A percentile compares a stretch with the other conserved stretches of the same genome.
These are phyloP conservation scores for Xerocomus amazonicus DNA, from an alignment of 1,284 basidiomycete species.

Conservation along the genomic window DNA sequence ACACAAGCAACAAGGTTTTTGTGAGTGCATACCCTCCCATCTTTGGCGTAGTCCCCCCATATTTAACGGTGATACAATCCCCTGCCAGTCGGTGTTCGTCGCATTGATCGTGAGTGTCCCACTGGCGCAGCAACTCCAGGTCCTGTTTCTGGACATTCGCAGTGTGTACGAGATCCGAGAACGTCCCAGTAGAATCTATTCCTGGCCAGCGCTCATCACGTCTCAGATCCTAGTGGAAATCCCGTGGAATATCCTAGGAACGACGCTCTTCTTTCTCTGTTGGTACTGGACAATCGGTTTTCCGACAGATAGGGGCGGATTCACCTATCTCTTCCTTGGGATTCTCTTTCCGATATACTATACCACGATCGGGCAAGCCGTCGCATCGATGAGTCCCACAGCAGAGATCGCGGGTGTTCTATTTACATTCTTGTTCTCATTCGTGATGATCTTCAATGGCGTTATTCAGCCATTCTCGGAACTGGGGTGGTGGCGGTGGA, in stretches of 20 bases:
- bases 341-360: conserved; percentile 52
- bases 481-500: conserved; percentile 82
- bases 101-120: conserved; percentile 27
- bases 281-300: conserved; percentile 73
- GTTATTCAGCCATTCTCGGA: conserved; percentile 60
- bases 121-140: conserved; percentile 31
- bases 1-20: conserved; percentile 83
- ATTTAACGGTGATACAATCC: background rate
- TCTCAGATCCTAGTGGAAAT: conserved; percentile 62
- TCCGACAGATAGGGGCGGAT: conserved; percentile 47
- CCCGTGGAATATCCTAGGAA: conserved; percentile 64
- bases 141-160: conserved; percentile 33
- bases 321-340: conserved; percentile 49
- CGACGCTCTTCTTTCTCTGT: conserved; percentile 57
- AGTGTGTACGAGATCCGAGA: conserved; percentile 72
- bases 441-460: conserved; percentile 66
- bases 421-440: conserved; percentile 67
- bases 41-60: no score
- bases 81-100: conserved; percentile 23
- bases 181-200: conserved; percentile 75
- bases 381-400: conserved; percentile 65
- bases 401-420: conserved; percentile 63
- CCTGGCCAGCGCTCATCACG: conserved; percentile 72
- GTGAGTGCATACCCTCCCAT: conserved; percentile 13
- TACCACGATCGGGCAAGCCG: conserved; percentile 55